phyloP scores from a whole-genome alignment of 139 green algal species.

The Eudorina sp. region DNA sequence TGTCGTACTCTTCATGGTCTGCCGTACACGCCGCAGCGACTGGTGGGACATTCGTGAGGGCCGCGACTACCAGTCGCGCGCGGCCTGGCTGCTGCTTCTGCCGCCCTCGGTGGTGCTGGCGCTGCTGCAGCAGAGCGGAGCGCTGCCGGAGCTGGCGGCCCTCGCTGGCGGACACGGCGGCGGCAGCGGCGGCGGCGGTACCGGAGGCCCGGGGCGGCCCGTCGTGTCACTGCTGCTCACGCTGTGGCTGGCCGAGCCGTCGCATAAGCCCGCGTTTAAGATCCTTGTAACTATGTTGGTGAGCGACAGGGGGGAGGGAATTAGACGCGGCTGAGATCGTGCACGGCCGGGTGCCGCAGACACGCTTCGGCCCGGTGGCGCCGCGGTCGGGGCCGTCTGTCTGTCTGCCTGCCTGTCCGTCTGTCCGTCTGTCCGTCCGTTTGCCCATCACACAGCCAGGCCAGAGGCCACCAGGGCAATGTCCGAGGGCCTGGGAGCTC shows the following conservation, averaged over 20 bases:
- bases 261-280: slow-evolving; percentile 15
- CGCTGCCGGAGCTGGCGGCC: background rate
- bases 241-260: slow-evolving; percentile 28
- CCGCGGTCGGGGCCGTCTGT: too few species aligned
- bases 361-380: too few species aligned
- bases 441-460: too few species aligned
- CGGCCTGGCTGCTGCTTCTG: slow-evolving; percentile 37
- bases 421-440: too few species aligned
- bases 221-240: slow-evolving; percentile 4
- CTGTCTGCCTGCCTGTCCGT: too few species aligned
- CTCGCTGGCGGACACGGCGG: background rate
- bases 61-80: slow-evolving; percentile 40
- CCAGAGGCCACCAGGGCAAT: too few species aligned
- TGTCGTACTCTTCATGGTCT: background rate
- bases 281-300: background rate
- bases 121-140: background rate
- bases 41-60: background rate
- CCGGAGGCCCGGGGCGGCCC: background rate
- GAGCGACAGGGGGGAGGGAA: background rate
- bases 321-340: background rate
- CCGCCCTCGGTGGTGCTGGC: slow-evolving; percentile 13
- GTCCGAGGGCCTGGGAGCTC: too few species aligned
- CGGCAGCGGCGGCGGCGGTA: background rate
- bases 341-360: too few species aligned
- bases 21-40: background rate